Evolutionary conservation across 108 stramenopile species (phyloP).

Genomic region (Nitzschia sp.): DNA sequence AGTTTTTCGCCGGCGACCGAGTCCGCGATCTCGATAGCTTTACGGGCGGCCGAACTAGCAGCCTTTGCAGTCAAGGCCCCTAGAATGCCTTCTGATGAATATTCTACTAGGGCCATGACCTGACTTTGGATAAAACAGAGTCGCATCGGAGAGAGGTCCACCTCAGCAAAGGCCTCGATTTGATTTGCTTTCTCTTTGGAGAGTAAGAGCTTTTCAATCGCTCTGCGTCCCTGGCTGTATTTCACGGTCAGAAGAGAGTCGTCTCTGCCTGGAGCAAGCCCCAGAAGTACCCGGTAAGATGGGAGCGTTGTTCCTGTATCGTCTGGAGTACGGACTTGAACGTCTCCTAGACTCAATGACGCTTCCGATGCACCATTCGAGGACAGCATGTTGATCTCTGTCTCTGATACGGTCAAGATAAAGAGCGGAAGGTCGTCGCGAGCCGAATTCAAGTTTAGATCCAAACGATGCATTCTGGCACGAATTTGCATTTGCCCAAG

Average conservation of each 20-base stretch:
- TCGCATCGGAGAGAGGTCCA: conserved; percentile 77
- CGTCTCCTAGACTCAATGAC: conserved; percentile 62
- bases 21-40: conserved; percentile 71
- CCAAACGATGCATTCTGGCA: conserved; percentile 69
- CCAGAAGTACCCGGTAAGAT: conserved; percentile 69
- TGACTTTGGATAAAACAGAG: conserved; percentile 80
- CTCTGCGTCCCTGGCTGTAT: conserved; percentile 56
- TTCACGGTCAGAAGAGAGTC: conserved; percentile 71
- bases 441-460: conserved; percentile 72
- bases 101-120: conserved; percentile 75
- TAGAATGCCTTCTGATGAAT: conserved; percentile 81
- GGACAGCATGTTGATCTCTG: conserved; percentile 45
- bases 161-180: conserved; percentile 60
- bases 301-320: conserved; percentile 35
- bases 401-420: conserved; percentile 59
- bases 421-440: conserved; percentile 81
- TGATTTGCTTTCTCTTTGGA: conserved; percentile 29
- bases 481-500: conserved; percentile 40
- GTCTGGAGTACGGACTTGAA: conserved; percentile 50
- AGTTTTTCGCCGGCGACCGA: conserved; percentile 54
- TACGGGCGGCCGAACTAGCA: conserved; percentile 70
- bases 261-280: conserved; percentile 56
- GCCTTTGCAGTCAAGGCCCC: conserved; percentile 71
- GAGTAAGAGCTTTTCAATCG: conserved; percentile 38
- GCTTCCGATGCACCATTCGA: conserved; percentile 22